Evolutionary conservation across 257 asterid genomes (phyloP).

Genomic region (Verbena officinalis): DNA sequence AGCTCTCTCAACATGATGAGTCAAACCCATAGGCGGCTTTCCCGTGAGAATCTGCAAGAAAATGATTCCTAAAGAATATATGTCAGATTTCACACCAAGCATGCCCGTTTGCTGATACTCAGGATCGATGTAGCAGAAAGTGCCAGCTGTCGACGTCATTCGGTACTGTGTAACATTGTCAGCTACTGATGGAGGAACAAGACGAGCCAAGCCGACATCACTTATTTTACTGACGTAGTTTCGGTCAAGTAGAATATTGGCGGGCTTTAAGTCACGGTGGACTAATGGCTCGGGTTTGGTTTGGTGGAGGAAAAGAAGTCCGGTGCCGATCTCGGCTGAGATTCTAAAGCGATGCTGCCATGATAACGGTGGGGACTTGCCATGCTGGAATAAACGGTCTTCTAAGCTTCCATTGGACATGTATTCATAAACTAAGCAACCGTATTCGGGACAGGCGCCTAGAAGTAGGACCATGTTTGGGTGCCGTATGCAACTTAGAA

Average conservation of each 20-base stretch:
- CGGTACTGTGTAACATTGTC: conserved; percentile 85
- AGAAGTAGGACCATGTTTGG: conserved; percentile 96
- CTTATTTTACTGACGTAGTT: conserved; percentile 86
- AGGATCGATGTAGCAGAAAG: conserved; percentile 95
- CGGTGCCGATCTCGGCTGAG: conserved; percentile 82
- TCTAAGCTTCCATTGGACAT: conserved; percentile 94
- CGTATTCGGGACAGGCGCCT: conserved; percentile 97
- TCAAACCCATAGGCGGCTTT: conserved; percentile 83
- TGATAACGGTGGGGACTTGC: conserved; percentile 67
- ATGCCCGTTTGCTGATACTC: conserved; percentile 97
- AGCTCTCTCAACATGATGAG: conserved; percentile 77
- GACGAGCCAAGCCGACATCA: conserved; percentile 93
- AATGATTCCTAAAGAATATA: conserved; percentile 82
- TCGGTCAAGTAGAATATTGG: conserved; percentile 79
- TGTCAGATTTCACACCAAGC: conserved; percentile 95
- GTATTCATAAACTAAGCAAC: conserved; percentile 86
- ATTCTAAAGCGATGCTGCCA: conserved; percentile 88
- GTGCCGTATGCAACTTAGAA: conserved; percentile 85
- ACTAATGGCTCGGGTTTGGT: conserved; percentile 95
- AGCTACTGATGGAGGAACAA: conserved; percentile 85
- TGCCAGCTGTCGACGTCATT: conserved; percentile 95
- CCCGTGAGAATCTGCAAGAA: conserved; percentile 79
- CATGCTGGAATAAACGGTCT: conserved; percentile 69
- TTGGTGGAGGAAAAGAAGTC: conserved; percentile 90
- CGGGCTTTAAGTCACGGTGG: conserved; percentile 91